Conservation (phyloP, 169 alveolate genomes). For the Babesia sp. region DNA sequence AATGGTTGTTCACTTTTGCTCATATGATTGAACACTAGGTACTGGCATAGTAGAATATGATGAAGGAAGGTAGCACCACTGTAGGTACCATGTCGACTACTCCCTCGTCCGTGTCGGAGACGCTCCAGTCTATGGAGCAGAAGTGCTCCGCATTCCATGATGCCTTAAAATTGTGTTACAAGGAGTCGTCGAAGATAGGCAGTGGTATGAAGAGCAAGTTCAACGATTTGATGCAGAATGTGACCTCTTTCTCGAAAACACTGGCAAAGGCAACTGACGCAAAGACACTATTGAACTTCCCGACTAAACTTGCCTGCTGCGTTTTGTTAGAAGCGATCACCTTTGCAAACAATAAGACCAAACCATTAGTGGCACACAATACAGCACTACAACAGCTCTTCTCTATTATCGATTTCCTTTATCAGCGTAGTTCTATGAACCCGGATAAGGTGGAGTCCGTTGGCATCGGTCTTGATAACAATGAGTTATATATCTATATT, state of each 20-base stretch:
- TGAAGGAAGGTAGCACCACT: too few relatives aligned
- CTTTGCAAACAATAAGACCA: slow-evolving; percentile 26
- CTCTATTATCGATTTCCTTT: slow-evolving; percentile 26
- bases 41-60: too few relatives aligned
- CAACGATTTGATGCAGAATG: slow-evolving; percentile 8
- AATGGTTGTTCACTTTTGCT: too few relatives aligned
- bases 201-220: slow-evolving; percentile 37
- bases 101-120: too few relatives aligned
- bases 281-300: slow-evolving; percentile 23
- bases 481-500: slow-evolving; percentile 22
- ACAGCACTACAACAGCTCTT: slow-evolving; percentile 32
- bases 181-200: slow-evolving; percentile 25
- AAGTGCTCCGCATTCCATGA: slow-evolving; percentile 29
- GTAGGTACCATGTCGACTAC: too few relatives aligned
- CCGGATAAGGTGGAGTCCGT: not conserved
- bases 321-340: slow-evolving; percentile 29
- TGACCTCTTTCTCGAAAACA: slow-evolving; percentile 1
- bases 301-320: slow-evolving; percentile 21
- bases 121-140: slow-evolving; percentile 20
- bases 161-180: slow-evolving; percentile 4
- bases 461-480: slow-evolving; percentile 4
- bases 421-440: slow-evolving; percentile 1
- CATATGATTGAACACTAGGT: too few relatives aligned
- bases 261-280: slow-evolving; percentile 16
- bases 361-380: slow-evolving; percentile 33